These are phyloP conservation scores for Syzygium aromaticum DNA, from an alignment of 345 rosid genomes.

Conservation along the genomic window DNA sequence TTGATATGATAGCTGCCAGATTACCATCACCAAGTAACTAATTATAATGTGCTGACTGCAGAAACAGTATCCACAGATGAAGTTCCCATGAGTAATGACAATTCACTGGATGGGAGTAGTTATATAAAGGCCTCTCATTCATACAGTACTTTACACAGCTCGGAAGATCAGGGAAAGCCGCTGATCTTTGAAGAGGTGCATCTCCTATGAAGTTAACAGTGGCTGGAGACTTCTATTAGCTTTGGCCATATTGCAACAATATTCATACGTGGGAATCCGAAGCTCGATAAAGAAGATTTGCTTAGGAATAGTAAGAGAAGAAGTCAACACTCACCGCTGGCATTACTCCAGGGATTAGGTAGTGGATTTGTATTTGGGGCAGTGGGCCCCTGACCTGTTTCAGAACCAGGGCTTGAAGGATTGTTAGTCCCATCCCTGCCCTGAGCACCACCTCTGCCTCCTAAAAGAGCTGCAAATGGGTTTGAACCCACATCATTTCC, in stretches of 20 bases:
- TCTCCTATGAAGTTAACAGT: neutral
- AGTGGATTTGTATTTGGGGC: slow-evolving; percentile 77
- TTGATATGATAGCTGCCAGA: neutral
- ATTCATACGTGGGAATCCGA: neutral
- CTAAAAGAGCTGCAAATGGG: slow-evolving; percentile 58
- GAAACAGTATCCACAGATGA: neutral
- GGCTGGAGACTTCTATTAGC: neutral
- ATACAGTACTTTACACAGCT: neutral
- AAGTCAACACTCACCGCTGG: slow-evolving; percentile 23
- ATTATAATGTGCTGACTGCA: neutral
- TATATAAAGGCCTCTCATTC: neutral
- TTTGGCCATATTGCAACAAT: neutral
- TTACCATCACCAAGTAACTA: neutral
- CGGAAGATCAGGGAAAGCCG: neutral
- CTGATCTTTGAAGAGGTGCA: neutral
- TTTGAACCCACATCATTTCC: slow-evolving; percentile 37
- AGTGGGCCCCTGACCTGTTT: slow-evolving; percentile 34
- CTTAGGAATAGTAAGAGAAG: neutral
- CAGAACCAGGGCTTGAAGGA: slow-evolving; percentile 34
- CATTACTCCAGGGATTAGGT: slow-evolving; percentile 75
- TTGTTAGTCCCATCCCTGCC: slow-evolving; percentile 36
- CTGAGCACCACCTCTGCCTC: slow-evolving; percentile 37
- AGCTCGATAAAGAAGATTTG: neutral
- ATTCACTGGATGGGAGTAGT: neutral
- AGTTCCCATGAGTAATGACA: neutral